Base-by-base conservation (phyloP, 768 basidiomycete genomes). In the Lentinula boryana region DNA sequence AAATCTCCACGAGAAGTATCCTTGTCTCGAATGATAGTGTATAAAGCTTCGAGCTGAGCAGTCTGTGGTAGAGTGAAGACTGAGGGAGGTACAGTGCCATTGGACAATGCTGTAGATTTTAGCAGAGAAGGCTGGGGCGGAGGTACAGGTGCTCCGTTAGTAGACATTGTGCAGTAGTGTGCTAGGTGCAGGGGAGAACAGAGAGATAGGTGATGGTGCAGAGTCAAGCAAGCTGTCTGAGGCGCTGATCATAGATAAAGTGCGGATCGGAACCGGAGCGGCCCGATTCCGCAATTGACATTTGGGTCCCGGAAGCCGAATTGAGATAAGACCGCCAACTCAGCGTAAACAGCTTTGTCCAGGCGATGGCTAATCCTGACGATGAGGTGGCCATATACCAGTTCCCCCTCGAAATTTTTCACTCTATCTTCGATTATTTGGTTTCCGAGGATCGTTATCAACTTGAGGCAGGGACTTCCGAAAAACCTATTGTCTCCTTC, bases 11-110 rank as follows among this genome's bases (percentile, higher is more conserved):
- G 78, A 31, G 84, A 83, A 3, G 96, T 97, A 44, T 88, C 83
- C 74, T 87, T 89, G 73, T 96, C 88, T 56, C 96, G 75, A 71
- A 97, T 95, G 72, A 97, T 96, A 10, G 95, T 98, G 76, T 96
- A 91, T 33, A 98, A 78, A 2, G 94, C 95, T 71, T 97, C 95
- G 21, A 99, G 85, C 75, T 98, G 96, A 1, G 91, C 87, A 0
- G 94, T 98, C 66, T 90, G 92, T 0, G 87, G 88, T 2, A 98
- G 80, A 4, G 91, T 93, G 71, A 89, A 86, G n/a, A 96, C 94
- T 12, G 90, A 93, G 2, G 87, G 78, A 12, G 92, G 91, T 13
- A 93, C 77, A 12, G 76, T 38, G 12, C 31, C 27, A 21, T 21
- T 35, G 4, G 54, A 12, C 6, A 46, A 36, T 5, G 38, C 31